Percentiles rank a stretch among this genome's conserved stretches.
These are phyloP conservation scores for Stachybotrys elegans DNA, from an alignment of 2,329 filamentous ascomycete species.

Conservation along the genomic window DNA sequence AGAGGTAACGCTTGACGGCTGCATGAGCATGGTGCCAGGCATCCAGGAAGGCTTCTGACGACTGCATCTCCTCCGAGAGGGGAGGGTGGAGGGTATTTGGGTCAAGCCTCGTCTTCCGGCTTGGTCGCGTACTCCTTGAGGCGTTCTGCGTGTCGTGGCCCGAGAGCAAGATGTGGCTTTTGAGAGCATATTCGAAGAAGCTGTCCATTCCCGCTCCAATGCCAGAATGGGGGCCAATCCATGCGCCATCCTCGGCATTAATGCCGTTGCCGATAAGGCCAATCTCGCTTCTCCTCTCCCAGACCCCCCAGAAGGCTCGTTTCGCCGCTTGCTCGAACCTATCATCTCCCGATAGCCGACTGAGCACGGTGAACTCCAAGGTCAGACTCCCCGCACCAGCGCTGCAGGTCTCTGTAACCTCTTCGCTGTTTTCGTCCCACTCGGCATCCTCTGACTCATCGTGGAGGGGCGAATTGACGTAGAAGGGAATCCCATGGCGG, in stretches of 20 bases:
- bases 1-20: conserved; percentile 87
- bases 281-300: conserved; percentile 78
- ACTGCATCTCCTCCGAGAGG: conserved; percentile 60
- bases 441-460: conserved; percentile 30
- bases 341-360: conserved; percentile 76
- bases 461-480: conserved; percentile 78
- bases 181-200: conserved; percentile 97
- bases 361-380: conserved; percentile 87
- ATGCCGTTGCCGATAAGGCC: conserved; percentile 88
- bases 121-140: conserved; percentile 33
- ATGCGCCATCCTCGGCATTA: conserved; percentile 83
- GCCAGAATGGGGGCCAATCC: conserved; percentile 85
- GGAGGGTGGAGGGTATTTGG: conserved; percentile 59
- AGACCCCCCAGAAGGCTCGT: conserved; percentile 95
- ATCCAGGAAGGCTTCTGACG: conserved; percentile 70
- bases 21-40: conserved; percentile 83
- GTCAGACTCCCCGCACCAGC: conserved; percentile 95
- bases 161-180: conserved; percentile 86
- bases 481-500: conserved; percentile 86
- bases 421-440: conserved; percentile 32
- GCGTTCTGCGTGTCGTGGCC: conserved; percentile 58
- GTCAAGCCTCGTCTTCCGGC: conserved; percentile 47
- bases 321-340: conserved; percentile 90
- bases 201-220: conserved; percentile 96
- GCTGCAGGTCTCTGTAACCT: conserved; percentile 94